A percentile compares a stretch with the other conserved stretches of the same genome.
phyloP scores from a whole-genome alignment of 345 rosid species.

The Stellera chamaejasme region DNA sequence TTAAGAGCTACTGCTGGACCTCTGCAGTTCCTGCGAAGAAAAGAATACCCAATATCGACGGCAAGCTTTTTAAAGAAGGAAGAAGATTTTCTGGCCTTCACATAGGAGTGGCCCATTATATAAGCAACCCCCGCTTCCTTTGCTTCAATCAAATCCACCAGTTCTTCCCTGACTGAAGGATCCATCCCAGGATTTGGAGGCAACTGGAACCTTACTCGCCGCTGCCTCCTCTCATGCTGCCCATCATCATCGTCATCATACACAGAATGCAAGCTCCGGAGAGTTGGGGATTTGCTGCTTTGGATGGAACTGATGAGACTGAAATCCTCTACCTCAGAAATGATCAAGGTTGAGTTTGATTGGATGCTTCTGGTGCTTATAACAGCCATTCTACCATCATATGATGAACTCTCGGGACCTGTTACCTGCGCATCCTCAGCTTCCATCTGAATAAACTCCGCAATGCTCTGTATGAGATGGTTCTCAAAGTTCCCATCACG shows the following conservation, averaged over 20 bases:
- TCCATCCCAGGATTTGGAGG: slow-evolving; percentile 53
- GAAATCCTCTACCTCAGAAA: slow-evolving; percentile 45
- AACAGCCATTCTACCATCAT: slow-evolving; percentile 94
- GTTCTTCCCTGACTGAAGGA: slow-evolving; percentile 68
- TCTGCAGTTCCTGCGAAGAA: slow-evolving; percentile 91
- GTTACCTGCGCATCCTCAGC: slow-evolving; percentile 56
- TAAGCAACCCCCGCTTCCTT: slow-evolving; percentile 89
- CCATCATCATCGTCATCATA: slow-evolving; percentile 78
- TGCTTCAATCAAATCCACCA: slow-evolving; percentile 67
- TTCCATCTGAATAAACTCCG: slow-evolving; percentile 95
- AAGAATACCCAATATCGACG: slow-evolving; percentile 75
- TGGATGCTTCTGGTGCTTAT: slow-evolving; percentile 54
- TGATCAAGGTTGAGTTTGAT: slow-evolving; percentile 40
- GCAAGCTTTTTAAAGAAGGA: slow-evolving; percentile 61
- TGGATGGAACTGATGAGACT: slow-evolving; percentile 31
- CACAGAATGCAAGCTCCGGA: slow-evolving; percentile 57
- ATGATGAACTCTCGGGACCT: slow-evolving; percentile 47
- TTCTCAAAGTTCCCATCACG: slow-evolving; percentile 77
- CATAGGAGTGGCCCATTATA: slow-evolving; percentile 83
- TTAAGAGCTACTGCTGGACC: slow-evolving; percentile 86
- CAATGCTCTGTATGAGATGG: slow-evolving; percentile 80
- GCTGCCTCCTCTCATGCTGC: slow-evolving; percentile 49
- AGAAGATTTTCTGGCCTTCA: slow-evolving; percentile 71
- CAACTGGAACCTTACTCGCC: slow-evolving; percentile 58
- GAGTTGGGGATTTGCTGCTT: slow-evolving; percentile 66